A percentile compares a stretch with the other conserved stretches of the same genome.
Conservation (phyloP, 257 asterid species). For the Capsicum baccatum region DNA sequence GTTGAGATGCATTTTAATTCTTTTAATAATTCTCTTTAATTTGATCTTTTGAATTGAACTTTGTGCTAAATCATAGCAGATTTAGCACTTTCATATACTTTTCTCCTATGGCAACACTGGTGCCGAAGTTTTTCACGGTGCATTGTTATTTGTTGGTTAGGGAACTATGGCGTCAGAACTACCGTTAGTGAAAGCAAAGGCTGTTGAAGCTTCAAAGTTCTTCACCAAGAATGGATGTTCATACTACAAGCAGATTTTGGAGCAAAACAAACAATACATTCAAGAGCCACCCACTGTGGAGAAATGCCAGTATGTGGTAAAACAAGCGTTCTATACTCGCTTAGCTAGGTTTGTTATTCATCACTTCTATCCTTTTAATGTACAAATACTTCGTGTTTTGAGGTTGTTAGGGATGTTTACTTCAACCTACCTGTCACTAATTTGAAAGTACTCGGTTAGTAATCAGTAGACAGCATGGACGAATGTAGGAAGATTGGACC, state of each 20-base stretch:
- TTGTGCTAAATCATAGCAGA: neutral
- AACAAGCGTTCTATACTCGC: conserved; percentile 37
- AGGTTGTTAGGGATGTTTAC: neutral
- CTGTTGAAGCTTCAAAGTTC: conserved; percentile 38
- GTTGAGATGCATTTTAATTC: neutral
- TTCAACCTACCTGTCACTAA: neutral
- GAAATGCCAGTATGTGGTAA: conserved; percentile 38
- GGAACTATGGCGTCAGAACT: conserved; percentile 40
- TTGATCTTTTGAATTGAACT: neutral
- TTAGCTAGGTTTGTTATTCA: conserved; percentile 38
- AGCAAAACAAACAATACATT: conserved; percentile 38
- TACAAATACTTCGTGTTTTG: neutral
- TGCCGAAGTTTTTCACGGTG: neutral
- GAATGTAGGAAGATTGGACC: neutral
- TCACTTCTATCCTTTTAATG: neutral
- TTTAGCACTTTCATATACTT: neutral
- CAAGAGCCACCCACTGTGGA: conserved; percentile 43
- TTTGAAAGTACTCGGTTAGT: neutral
- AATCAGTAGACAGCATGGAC: neutral
- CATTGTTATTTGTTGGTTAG: neutral
- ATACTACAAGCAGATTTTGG: conserved; percentile 39
- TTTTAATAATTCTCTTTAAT: neutral
- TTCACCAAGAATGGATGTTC: conserved; percentile 34
- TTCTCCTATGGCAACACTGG: neutral
- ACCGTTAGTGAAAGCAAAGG: conserved; percentile 31